Evolutionary conservation across 305 asterid species (phyloP), one percentile per base, ranked within the genome.

Genomic region (Fraxinus nigra): DNA sequence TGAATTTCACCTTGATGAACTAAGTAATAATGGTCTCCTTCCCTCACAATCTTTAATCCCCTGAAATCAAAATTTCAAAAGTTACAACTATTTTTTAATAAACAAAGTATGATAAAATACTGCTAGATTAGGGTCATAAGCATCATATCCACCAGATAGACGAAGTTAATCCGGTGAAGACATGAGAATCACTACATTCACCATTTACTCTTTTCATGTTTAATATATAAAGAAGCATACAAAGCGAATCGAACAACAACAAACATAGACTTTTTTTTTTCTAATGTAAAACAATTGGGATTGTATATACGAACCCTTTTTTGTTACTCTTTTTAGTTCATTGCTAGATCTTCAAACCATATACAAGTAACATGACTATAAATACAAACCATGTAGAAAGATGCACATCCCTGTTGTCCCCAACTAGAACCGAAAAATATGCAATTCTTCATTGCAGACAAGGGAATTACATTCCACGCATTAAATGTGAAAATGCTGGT

Each of bases 1-100:
- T 92, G 93, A 80, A 94, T 92, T 83, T 87, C 90, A 28, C 98
- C 98, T 83, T 87, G 95, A 80, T 92, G 92, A 75, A 92, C 91
- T 75, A 94, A 85, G 72, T 89, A 85, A 84, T 86, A 94, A 30
- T 92, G 92, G 51, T 90, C 89, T 81, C 98, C 98, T 90, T 94
- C 98, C 81, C 97, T 90, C 81, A 90, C 89, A 86, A 94, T 93
- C 89, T 90, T 94, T 85, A 92, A 80, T n/a, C 98, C 97, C 90
- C 97, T 94, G 87, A 61, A 82, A 38, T 18, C 0, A 67, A 72
- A 61, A 43, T 35, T 34, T 20, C 26, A 35, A 22, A 10, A 5
- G 20, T 10, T 34, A 5, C 33, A 56, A 0, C 10, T 13, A 33
- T 1, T 16, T 78, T 34, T 26, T 28, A 9, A 78, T 81, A 74